phyloP scores from a whole-genome alignment of 2,329 filamentous ascomycete species.

The Colletotrichum destructivum region DNA sequence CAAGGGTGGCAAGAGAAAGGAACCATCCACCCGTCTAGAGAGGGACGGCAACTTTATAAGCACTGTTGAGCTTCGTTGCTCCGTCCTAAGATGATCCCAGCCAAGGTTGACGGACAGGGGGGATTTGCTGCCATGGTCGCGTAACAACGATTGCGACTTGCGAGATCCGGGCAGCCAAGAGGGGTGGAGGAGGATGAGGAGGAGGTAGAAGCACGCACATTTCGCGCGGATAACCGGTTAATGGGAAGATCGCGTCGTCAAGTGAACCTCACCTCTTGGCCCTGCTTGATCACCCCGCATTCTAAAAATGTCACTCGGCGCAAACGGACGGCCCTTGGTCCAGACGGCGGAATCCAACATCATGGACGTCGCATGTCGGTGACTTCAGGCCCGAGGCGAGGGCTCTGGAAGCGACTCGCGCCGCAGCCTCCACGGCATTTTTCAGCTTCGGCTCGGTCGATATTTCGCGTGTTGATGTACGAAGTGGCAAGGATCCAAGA shows the following conservation, averaged over 20 bases:
- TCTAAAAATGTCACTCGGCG: background rate
- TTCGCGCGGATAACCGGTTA: constrained; percentile 7
- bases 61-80: background rate
- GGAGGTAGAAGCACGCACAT: background rate
- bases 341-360: constrained; percentile 19
- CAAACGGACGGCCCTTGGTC: background rate
- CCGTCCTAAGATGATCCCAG: background rate
- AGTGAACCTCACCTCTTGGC: background rate
- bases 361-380: constrained; percentile 37
- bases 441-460: constrained; percentile 21
- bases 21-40: background rate
- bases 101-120: background rate
- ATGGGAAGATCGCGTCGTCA: background rate
- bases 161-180: background rate
- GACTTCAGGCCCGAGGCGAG: constrained; percentile 34
- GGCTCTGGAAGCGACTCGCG: constrained; percentile 3
- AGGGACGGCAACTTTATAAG: constrained; percentile 17
- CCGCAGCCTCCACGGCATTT: background rate
- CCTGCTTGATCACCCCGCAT: constrained; percentile 13
- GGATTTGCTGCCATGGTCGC: background rate
- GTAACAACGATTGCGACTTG: constrained; percentile 5
- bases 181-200: background rate
- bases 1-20: constrained; percentile 17
- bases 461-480: constrained; percentile 16
- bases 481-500: background rate